Evolutionary conservation across 495 filamentous ascomycete genomes (phyloP), one percentile per base, ranked within the genome.

Genomic region (Collariella sp.): DNA sequence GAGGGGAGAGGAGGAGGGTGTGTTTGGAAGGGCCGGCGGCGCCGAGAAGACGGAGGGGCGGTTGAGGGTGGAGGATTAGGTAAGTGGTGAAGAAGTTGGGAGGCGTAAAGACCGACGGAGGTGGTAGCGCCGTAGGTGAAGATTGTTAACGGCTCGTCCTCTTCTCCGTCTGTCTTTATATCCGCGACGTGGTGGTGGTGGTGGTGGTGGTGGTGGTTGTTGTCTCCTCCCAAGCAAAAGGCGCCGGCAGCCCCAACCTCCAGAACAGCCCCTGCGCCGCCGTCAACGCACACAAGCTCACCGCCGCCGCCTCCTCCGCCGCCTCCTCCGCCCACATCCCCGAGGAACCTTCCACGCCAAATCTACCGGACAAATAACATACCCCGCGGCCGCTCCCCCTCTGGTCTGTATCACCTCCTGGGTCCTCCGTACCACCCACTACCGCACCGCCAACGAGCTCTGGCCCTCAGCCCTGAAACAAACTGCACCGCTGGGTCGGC

Each of bases 51-150:
- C n/a, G n/a, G n/a, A n/a, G n/a, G n/a, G n/a, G n/a, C n/a, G n/a
- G n/a, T n/a, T n/a, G n/a, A n/a, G n/a, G n/a, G n/a, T n/a, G n/a
- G n/a, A n/a, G n/a, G n/a, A n/a, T n/a, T n/a, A n/a, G n/a, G n/a
- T n/a, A n/a, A n/a, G n/a, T n/a, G n/a, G 2, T 51, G 56, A 6
- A 72, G 51, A n/a, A 72, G 54, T 43, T 75, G 72, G 5, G 70
- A 67, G 2, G 68, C 65, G 55, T 68, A 71, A 22, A 71, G 22
- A 22, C 65, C 72, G 5, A 73, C 61, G 1, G 70, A 72, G 2
- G 70, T 74, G 20, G 70, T 71, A 20, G 72, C 69, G 11, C 72
- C 67, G 55, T 72, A 71, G 51, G 73, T 63, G 45, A 75, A 66
- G 33, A 70, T 42, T 12, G 6, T 5, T 6, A 24, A 53, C 60